Percentiles rank a stretch among this genome's conserved stretches.
These are phyloP conservation scores for Ajuga reptans DNA, from an alignment of 305 asterid genomes.

Conservation along the genomic window DNA sequence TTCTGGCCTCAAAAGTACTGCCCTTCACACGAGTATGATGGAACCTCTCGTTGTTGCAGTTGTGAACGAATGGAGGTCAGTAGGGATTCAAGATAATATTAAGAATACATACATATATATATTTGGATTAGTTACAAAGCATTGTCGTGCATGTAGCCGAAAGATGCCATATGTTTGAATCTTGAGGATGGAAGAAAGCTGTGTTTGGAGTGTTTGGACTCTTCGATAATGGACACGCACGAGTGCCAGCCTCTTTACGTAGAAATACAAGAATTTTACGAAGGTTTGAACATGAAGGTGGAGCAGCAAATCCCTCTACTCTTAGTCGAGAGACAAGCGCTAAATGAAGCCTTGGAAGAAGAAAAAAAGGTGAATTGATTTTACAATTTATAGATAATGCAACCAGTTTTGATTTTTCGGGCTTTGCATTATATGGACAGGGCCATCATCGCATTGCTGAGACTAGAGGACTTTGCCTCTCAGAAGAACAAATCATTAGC, in stretches of 20 bases:
- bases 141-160: conserved; percentile 37
- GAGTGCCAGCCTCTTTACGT: conserved; percentile 87
- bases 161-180: conserved; percentile 55
- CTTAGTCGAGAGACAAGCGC: conserved; percentile 82
- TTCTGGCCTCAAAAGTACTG: conserved; percentile 90
- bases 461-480: conserved; percentile 85
- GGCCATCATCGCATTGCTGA: conserved; percentile 81
- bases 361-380: conserved; percentile 44
- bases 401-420: too few relatives aligned
- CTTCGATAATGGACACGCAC: conserved; percentile 80
- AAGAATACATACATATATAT: too few relatives aligned
- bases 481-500: conserved; percentile 82
- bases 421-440: conserved; percentile 24
- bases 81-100: too few relatives aligned
- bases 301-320: conserved; percentile 82
- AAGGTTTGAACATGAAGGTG: conserved; percentile 78
- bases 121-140: not conserved
- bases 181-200: conserved; percentile 82
- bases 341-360: conserved; percentile 89
- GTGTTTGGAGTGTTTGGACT: conserved; percentile 83
- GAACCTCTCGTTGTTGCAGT: conserved; percentile 88
- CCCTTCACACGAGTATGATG: conserved; percentile 74
- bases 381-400: not conserved
- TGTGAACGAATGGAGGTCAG: conserved; percentile 94
- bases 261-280: conserved; percentile 83